phyloP scores from a whole-genome alignment of 208 protist species.

The Leishmania martiniquensis region DNA sequence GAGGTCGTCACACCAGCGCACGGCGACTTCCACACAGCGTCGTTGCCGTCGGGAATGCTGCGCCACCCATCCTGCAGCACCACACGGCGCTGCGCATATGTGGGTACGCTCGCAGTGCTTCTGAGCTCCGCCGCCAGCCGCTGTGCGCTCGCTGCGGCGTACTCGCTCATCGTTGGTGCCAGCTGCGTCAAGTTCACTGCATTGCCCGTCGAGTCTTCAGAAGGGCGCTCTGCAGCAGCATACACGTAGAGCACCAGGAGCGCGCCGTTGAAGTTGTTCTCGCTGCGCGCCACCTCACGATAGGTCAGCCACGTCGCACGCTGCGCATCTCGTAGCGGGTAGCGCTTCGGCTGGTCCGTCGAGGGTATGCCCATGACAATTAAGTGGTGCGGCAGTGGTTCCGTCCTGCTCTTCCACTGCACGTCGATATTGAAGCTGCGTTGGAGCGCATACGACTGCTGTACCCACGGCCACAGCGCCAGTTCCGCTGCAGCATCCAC shows the following conservation, averaged over 20 bases:
- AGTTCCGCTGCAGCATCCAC: neutral
- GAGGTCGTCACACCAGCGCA: neutral
- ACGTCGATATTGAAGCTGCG: constrained; percentile 5
- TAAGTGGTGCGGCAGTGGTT: constrained; percentile 6
- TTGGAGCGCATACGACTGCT: constrained; percentile 4
- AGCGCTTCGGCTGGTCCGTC: neutral
- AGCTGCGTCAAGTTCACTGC: neutral
- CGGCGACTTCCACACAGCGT: neutral
- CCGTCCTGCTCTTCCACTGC: neutral
- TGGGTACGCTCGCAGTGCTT: neutral
- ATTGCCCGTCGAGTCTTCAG: neutral
- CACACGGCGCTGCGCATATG: neutral
- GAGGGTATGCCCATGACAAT: neutral
- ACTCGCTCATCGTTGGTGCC: neutral
- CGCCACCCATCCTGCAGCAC: constrained; percentile 3
- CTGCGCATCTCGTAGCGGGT: constrained; percentile 30
- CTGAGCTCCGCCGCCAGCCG: neutral
- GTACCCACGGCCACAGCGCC: neutral
- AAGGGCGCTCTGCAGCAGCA: neutral
- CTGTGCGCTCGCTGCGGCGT: neutral
- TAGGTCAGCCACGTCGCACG: constrained; percentile 46
- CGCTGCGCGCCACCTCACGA: constrained; percentile 27
- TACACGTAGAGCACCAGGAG: too few relatives aligned
- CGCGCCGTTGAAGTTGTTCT: constrained; percentile 33
- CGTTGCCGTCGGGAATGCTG: neutral